Evolutionary conservation across 192 early-diverging fungal genomes (phyloP).

Genomic region (Coemansia sp.): DNA sequence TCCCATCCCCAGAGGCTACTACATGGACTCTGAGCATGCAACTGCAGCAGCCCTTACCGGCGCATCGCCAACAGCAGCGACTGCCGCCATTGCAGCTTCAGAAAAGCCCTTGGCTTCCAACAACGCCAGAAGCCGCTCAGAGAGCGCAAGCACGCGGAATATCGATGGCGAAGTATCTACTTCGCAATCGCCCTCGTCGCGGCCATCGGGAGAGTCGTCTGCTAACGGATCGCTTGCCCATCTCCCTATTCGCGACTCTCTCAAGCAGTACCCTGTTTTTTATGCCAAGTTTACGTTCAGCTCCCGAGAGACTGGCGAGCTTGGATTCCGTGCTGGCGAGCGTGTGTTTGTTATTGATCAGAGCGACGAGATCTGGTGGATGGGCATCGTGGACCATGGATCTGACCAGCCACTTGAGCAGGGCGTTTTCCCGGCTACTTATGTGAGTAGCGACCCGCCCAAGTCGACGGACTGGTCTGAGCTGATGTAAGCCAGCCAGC

Average conservation of each 20-base stretch:
- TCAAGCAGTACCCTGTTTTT: constrained; percentile 55
- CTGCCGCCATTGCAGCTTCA: constrained; percentile 1
- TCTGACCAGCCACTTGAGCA: constrained; percentile 56
- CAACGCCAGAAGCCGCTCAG: constrained; percentile 31
- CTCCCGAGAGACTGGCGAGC: constrained; percentile 70
- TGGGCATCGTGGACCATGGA: constrained; percentile 65
- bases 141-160: constrained; percentile 37
- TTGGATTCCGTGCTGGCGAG: constrained; percentile 65
- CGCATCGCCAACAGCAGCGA: constrained; percentile 1
- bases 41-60: constrained; percentile 39
- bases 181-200: constrained; percentile 36
- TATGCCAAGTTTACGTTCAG: constrained; percentile 72
- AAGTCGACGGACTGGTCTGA: constrained; percentile 45
- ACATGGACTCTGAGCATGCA: constrained; percentile 29
- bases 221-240: constrained; percentile 23
- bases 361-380: constrained; percentile 82
- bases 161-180: constrained; percentile 23
- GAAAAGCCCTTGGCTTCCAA: constrained; percentile 8
- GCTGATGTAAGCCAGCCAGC: constrained; percentile 48
- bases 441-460: constrained; percentile 56
- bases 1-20: constrained; percentile 36
- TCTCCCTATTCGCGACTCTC: constrained; percentile 52
- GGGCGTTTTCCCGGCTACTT: constrained; percentile 78
- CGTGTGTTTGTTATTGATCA: constrained; percentile 71
- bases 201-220: constrained; percentile 44